Conservation (phyloP, 2,329 filamentous ascomycete genomes). For the Bipolaris cookei region DNA sequence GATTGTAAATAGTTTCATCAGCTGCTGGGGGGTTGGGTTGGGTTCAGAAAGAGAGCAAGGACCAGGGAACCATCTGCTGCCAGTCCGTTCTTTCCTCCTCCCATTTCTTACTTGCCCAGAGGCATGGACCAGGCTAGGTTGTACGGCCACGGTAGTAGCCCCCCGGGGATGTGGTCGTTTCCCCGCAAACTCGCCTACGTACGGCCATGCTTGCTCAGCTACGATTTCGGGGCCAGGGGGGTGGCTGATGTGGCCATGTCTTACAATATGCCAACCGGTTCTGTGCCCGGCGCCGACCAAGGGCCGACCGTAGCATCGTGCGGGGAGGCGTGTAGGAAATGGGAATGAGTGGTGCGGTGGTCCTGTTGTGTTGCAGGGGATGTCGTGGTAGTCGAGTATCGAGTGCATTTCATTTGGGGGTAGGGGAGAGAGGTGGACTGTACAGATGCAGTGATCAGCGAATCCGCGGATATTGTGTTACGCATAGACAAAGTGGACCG, state of each 20-base stretch:
- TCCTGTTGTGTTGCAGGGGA: constrained; percentile 16
- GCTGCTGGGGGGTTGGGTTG: neutral
- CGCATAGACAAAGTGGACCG: constrained; percentile 13
- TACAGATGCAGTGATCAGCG: constrained; percentile 2
- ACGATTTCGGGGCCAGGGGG: constrained; percentile 31
- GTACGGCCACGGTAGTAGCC: constrained; percentile 3
- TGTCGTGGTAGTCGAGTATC: neutral
- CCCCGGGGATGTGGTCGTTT: constrained; percentile 24
- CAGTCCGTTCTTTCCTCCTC: neutral
- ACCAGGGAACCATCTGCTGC: neutral
- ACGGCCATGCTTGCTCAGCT: constrained; percentile 36
- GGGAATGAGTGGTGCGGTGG: constrained; percentile 11
- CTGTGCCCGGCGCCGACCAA: constrained; percentile 11
- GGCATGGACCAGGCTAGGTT: constrained; percentile 13
- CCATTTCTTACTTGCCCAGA: constrained; percentile 16
- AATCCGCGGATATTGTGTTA: constrained; percentile 29
- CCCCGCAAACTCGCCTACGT: constrained; percentile 24
- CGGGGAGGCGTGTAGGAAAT: constrained; percentile 3
- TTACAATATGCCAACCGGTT: constrained; percentile 21
- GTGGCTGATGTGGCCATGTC: constrained; percentile 34
- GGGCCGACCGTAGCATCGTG: constrained; percentile 1
- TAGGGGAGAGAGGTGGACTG: neutral
- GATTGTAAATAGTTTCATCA: no score
- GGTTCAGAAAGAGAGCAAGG: neutral
- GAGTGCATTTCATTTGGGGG: neutral